Base-by-base conservation (phyloP, 2,329 filamentous ascomycete genomes). In the Cladosporium cucumerinum region DNA sequence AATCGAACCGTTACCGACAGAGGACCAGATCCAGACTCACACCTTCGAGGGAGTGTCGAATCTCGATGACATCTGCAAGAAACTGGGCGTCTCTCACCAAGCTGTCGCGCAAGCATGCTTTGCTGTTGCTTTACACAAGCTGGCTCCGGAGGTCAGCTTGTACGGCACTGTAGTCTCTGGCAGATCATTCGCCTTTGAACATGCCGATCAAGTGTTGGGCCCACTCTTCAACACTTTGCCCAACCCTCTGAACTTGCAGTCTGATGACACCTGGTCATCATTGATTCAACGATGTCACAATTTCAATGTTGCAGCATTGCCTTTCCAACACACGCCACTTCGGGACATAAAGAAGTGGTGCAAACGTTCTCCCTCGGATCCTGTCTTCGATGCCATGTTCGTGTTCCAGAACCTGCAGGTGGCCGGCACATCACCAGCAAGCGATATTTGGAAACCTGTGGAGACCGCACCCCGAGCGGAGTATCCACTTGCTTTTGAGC, bases 151-250 rank as follows among this genome's bases (percentile, higher is more conserved):
- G 18, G 76, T 81, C 7, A 77, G 85, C 1, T 85, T 86, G 0
- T 80, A 93, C 16, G 94, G 94, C 0, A 79, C 96, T 23, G 84
- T 97, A 14, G 84, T 91, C 0, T 95, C 93, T 7, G 94, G 93
- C 0, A 85, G 93, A 66, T 85, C 87, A 0, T 85, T 96, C 5
- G 85, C 90, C 51, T 78, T 92, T 14, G 83, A 88, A 8, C 81
- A 82, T 1, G 84, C 88, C 1, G 89, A 93, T 55, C 73, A 82
- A 25, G 85, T 91, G 0, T 84, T 95, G 49, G 94, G 93, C 0
- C 93, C 94, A 0, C 79, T 97, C 23, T 96, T 97, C 82, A 97
- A 97, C 73, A 97, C 93, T 0, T 80, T 97, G 1, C 92, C 93
- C 0, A 92, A 90, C 73, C 82, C 85, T 63, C 77, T 87, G 36